Percentiles rank a stretch among this genome's conserved stretches.
Evolutionary conservation across 1,284 basidiomycete species (phyloP).

Genomic region (Cryptococcus depauperatus): DNA sequence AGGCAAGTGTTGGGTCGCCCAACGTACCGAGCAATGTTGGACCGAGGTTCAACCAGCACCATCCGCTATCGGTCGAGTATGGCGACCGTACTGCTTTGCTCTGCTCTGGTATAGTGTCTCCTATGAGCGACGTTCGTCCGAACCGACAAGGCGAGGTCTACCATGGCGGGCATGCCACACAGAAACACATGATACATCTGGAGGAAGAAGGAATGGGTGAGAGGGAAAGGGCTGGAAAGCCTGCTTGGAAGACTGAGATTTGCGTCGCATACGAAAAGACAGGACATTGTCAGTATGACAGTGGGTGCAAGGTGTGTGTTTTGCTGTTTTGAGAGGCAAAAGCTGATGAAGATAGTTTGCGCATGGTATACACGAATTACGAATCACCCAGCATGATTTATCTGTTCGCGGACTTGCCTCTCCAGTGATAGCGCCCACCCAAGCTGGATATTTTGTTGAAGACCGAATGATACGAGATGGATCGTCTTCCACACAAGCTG

Average conservation of each 20-base stretch:
- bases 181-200: too few relatives aligned
- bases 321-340: neutral
- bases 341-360: constrained; percentile 13
- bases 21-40: neutral
- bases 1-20: constrained; percentile 1
- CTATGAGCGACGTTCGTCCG: neutral
- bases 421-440: too few relatives aligned
- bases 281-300: constrained; percentile 11
- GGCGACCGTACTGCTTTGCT: neutral
- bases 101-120: neutral
- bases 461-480: too few relatives aligned
- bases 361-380: constrained; percentile 19
- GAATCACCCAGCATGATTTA: constrained; percentile 1
- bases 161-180: too few relatives aligned
- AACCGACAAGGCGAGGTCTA: too few relatives aligned
- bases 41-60: neutral
- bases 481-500: too few relatives aligned
- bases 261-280: constrained; percentile 8
- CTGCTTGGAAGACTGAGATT: constrained; percentile 13
- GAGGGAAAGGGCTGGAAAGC: neutral
- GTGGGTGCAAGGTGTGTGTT: constrained; percentile 11
- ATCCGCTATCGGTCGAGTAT: too few relatives aligned
- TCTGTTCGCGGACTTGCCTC: neutral
- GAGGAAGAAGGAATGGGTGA: too few relatives aligned
- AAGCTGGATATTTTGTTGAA: too few relatives aligned